Evolutionary conservation across 768 basidiomycete genomes (phyloP).

Genomic region (Panus rudis): DNA sequence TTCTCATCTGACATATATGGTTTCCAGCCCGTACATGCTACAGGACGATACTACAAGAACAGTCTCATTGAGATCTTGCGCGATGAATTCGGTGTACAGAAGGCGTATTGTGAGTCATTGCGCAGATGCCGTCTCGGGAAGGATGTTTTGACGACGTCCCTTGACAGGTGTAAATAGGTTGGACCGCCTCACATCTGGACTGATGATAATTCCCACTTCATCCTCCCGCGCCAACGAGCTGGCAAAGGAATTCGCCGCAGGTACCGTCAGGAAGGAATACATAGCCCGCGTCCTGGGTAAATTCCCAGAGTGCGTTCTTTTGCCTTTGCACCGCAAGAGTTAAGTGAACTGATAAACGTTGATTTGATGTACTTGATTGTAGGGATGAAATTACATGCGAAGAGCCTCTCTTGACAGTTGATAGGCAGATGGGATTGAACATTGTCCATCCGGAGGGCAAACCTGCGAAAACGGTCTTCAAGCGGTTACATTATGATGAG

Average conservation of each 20-base stretch:
- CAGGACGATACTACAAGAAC: constrained; percentile 85
- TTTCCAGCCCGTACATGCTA: constrained; percentile 80
- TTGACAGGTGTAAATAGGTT: constrained; percentile 85
- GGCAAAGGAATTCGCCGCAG: constrained; percentile 75
- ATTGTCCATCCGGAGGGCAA: constrained; percentile 95
- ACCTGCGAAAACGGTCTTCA: constrained; percentile 88
- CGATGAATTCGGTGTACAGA: constrained; percentile 73
- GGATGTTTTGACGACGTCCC: background rate
- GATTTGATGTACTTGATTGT: background rate
- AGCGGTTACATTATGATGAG: constrained; percentile 70
- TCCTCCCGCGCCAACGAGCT: constrained; percentile 60
- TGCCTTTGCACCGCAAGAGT: background rate
- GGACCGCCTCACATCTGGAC: constrained; percentile 88
- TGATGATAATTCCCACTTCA: constrained; percentile 88
- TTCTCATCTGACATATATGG: constrained; percentile 4
- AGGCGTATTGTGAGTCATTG: constrained; percentile 70
- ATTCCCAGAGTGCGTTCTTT: constrained; percentile 71
- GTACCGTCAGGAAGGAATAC: constrained; percentile 86
- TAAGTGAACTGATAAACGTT: background rate
- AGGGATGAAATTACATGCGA: constrained; percentile 83
- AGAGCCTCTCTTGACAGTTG: constrained; percentile 82
- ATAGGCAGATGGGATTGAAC: constrained; percentile 95
- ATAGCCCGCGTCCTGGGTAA: constrained; percentile 79
- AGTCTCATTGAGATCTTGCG: constrained; percentile 83
- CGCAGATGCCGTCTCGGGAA: background rate